Conservation (phyloP, 2,329 filamentous ascomycete genomes). For the Curvularia sp. region DNA sequence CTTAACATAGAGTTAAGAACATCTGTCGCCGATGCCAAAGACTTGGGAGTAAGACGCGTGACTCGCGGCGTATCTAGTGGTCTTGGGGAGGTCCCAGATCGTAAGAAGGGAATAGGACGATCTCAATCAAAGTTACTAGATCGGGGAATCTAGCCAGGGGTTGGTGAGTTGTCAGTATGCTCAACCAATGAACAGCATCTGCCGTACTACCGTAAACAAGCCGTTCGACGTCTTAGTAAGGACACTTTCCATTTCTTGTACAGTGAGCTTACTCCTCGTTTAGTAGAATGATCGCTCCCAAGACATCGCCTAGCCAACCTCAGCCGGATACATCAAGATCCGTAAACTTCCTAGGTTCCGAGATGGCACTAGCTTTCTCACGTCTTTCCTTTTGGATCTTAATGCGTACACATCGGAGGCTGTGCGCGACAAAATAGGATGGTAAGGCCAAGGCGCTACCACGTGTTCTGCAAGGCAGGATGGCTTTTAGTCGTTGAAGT, state of each 20-base stretch:
- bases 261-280: constrained; percentile 13
- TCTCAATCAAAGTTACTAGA: constrained; percentile 4
- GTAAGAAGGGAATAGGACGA: neutral
- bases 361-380: constrained; percentile 16
- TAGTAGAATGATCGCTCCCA: constrained; percentile 27
- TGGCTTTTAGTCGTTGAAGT: neutral
- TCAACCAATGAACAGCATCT: constrained; percentile 9
- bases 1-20: constrained; percentile 19
- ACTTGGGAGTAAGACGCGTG: constrained; percentile 2
- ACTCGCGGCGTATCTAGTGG: constrained; percentile 5
- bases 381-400: constrained; percentile 16
- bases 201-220: constrained; percentile 3
- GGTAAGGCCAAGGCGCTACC: constrained; percentile 10
- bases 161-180: neutral
- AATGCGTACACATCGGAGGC: constrained; percentile 16
- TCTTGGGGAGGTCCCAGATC: constrained; percentile 14
- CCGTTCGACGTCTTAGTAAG: constrained; percentile 13
- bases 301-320: constrained; percentile 41
- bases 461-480: neutral
- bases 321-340: constrained; percentile 30
- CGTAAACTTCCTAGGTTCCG: constrained; percentile 21
- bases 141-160: constrained; percentile 3
- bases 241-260: constrained; percentile 17
- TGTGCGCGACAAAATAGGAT: constrained; percentile 17
- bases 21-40: constrained; percentile 3